Conservation (phyloP, 2,329 filamentous ascomycete genomes). For the Cladophialophora bantiana region DNA sequence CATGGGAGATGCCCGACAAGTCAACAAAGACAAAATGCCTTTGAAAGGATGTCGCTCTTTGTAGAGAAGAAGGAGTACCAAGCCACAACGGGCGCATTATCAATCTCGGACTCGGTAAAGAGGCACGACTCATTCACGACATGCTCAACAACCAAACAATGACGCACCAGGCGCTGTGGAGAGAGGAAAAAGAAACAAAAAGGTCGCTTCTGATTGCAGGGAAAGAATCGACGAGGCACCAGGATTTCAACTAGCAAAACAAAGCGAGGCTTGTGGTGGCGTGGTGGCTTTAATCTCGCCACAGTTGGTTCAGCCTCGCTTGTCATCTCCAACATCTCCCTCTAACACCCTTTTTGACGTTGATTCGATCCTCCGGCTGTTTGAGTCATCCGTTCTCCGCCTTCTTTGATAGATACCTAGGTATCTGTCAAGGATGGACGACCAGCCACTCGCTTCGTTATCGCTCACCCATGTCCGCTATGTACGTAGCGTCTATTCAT, state of each 20-base stretch:
- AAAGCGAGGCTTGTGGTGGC: neutral
- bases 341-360: neutral
- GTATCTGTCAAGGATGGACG: constrained; percentile 34
- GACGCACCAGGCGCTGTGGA: constrained; percentile 5
- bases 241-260: neutral
- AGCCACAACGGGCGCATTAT: neutral
- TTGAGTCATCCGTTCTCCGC: neutral
- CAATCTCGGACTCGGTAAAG: neutral
- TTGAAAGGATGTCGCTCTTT: neutral
- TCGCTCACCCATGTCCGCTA: constrained; percentile 97
- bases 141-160: constrained; percentile 16
- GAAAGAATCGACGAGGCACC: neutral
- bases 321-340: neutral
- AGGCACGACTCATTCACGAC: constrained; percentile 1
- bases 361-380: neutral
- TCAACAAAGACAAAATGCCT: neutral
- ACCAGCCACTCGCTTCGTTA: constrained; percentile 77
- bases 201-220: neutral
- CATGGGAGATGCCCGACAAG: neutral
- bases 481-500: constrained; percentile 59
- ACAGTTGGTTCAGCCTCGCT: neutral
- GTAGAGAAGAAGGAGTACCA: neutral
- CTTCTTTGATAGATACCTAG: neutral
- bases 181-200: neutral
- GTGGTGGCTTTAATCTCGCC: neutral